phyloP scores from a whole-genome alignment of 495 filamentous ascomycete genomes.

The Monascus purpureus region DNA sequence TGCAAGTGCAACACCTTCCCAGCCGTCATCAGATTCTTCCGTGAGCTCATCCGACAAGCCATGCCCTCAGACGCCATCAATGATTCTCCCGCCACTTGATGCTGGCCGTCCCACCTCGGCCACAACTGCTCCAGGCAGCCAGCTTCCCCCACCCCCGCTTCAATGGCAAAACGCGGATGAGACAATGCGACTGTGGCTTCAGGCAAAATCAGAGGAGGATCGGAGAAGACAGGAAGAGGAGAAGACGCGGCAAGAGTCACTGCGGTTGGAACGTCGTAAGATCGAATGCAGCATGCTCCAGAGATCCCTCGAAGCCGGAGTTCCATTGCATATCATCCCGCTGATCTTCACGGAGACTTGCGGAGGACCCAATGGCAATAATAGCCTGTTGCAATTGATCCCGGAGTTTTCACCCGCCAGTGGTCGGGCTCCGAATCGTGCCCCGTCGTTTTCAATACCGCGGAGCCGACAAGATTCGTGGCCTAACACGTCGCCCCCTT shows the following conservation, averaged over 20 bases:
- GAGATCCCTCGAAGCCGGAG: conserved; percentile 63
- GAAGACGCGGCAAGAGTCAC: conserved; percentile 65
- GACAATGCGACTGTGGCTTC: conserved; percentile 67
- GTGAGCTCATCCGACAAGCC: conserved; percentile 26
- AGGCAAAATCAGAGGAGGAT: conserved; percentile 76
- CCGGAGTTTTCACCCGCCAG: conserved; percentile 61
- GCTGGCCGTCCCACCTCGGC: conserved; percentile 16
- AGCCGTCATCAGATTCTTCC: conserved; percentile 6
- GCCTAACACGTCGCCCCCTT: conserved; percentile 3
- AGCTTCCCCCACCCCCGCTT: conserved; percentile 53
- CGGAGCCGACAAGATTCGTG: conserved; percentile 5
- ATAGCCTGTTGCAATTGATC: conserved; percentile 41
- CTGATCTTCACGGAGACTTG: conserved; percentile 80
- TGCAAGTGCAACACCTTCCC: conserved; percentile 8
- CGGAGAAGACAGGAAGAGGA: conserved; percentile 76
- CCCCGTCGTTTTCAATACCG: conserved; percentile 31
- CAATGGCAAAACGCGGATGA: conserved; percentile 67
- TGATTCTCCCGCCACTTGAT: conserved; percentile 22
- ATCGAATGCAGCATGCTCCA: conserved; percentile 74
- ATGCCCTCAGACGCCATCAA: conserved; percentile 23
- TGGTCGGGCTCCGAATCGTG: conserved; percentile 26
- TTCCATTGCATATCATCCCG: conserved; percentile 78
- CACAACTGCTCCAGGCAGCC: conserved; percentile 22
- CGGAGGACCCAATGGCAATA: too few relatives aligned
- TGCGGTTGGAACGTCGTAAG: conserved; percentile 66